Conservation (phyloP, 2,329 filamentous ascomycete genomes). For the Calcarisporium arbuscula region DNA sequence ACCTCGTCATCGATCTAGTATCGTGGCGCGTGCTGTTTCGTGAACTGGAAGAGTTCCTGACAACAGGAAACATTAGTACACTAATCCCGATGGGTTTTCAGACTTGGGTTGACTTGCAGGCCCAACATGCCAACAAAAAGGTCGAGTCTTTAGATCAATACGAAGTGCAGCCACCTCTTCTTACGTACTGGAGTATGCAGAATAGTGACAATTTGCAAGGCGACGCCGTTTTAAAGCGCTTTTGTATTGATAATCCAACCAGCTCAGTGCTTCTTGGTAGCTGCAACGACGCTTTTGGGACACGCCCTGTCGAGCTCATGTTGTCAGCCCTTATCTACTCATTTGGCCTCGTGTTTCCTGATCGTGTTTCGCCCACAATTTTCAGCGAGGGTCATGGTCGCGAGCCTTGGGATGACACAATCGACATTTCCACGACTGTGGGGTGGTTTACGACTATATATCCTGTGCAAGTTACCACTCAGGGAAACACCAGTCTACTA, state of each 20-base stretch:
- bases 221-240: background rate
- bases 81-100: background rate
- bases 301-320: constrained; percentile 9
- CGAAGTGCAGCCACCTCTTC: background rate
- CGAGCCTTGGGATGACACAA: constrained; percentile 19
- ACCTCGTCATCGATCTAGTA: constrained; percentile 33
- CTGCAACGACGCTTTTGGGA: constrained; percentile 5
- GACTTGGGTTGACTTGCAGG: background rate
- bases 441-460: constrained; percentile 29
- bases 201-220: background rate
- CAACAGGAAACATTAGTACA: constrained; percentile 6
- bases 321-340: constrained; percentile 16
- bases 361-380: constrained; percentile 17
- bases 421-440: constrained; percentile 24
- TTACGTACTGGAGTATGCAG: constrained; percentile 1
- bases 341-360: constrained; percentile 19
- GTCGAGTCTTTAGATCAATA: background rate
- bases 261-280: constrained; percentile 4
- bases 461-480: constrained; percentile 14
- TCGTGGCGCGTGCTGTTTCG: constrained; percentile 35
- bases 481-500: background rate
- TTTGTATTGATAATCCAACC: constrained; percentile 3
- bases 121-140: constrained; percentile 2
- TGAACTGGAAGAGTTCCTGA: constrained; percentile 32
- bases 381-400: constrained; percentile 27